Base-by-base conservation (phyloP, 805 yeast species). In the Pichia cephalocereana region DNA sequence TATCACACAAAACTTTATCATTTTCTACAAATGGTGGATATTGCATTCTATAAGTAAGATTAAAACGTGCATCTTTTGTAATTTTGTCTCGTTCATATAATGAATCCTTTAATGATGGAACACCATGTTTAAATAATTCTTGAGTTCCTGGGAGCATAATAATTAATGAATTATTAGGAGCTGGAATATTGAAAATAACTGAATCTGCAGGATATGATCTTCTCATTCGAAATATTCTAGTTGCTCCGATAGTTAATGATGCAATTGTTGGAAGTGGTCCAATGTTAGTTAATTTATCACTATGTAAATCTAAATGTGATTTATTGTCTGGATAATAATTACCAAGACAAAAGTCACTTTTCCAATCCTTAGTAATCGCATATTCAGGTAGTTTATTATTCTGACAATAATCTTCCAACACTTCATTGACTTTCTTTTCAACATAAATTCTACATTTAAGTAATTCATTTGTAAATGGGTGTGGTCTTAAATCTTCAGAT, bases 61-160 rank as follows among this genome's bases (percentile, higher is more conserved):
- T 84, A 52, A 82, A 73, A 45, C 95, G 64, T 6, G 69, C 51
- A 1, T 71, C 54, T 0, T 82, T 83, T 0, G 80, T 59, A 0
- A 72, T 62, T 0, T 75, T 72, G 53, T 82, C 82, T 12, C 10
- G 14, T 5, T 50, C 44, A 0, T 65, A 53, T 17, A 70, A 66
- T 3, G 79, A 62, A 49, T 65, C 65, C 7, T 63, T 59, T 39
- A 71, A 63, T 0, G 79, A 68, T 6, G 76, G 76, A 0, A 86
- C 77, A 50, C 79, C 68, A 57, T 86, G 95, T 56, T 80, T 83
- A 59, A 66, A 86, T 45, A 76, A 77, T 53, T 86, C 95, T 59
- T 86, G 95, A 52, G 86, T 80, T 0, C 87, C 88, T 1, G 87
- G 83, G 50, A 82, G 80, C 95, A 86, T 85, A 3, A 86, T 63